phyloP scores from a whole-genome alignment of 2,329 filamentous ascomycete species.

The Penicillium nordicum region DNA sequence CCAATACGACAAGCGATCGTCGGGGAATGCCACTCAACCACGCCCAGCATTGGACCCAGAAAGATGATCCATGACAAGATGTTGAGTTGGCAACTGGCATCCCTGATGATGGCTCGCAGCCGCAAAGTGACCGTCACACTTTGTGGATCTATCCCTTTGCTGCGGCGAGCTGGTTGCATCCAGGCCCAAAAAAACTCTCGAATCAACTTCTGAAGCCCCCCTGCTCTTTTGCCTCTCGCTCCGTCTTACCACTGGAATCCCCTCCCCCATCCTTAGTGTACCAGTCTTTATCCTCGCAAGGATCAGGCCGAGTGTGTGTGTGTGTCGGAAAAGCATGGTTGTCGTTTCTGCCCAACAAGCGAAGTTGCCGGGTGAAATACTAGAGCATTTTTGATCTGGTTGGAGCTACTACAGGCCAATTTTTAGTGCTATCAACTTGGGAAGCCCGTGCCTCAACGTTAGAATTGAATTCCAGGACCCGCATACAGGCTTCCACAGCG shows the following conservation, averaged over 20 bases:
- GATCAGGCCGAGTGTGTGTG: conserved; percentile 19
- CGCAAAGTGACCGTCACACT: conserved; percentile 18
- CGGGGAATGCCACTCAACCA: conserved; percentile 20
- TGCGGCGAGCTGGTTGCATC: conserved; percentile 18
- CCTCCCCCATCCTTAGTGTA: conserved; percentile 21
- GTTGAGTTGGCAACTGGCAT: conserved; percentile 32
- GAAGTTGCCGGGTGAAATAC: conserved; percentile 11
- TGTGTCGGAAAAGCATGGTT: conserved; percentile 15
- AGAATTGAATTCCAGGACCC: conserved; percentile 40
- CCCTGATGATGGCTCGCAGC: conserved; percentile 22
- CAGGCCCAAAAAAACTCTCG: conserved; percentile 17
- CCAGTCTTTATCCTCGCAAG: conserved; percentile 27
- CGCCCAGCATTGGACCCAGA: conserved; percentile 15
- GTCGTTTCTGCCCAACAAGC: conserved; percentile 24
- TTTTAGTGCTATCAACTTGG: conserved; percentile 7
- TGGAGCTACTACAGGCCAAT: conserved; percentile 4
- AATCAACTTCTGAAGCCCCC: conserved; percentile 29
- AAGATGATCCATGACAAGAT: conserved; percentile 25
- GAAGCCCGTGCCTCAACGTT: conserved; percentile 31
- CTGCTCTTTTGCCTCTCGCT: conserved; percentile 23
- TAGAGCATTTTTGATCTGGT: conserved; percentile 1
- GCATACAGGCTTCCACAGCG: conserved; percentile 35
- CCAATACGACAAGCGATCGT: conserved; percentile 23
- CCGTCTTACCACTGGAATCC: conserved; percentile 25
- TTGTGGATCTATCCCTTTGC: conserved; percentile 18